Percentiles rank a stretch among this genome's conserved stretches.
Evolutionary conservation across 2,329 filamentous ascomycete genomes (phyloP).

Genomic region (Xylaria sp.): DNA sequence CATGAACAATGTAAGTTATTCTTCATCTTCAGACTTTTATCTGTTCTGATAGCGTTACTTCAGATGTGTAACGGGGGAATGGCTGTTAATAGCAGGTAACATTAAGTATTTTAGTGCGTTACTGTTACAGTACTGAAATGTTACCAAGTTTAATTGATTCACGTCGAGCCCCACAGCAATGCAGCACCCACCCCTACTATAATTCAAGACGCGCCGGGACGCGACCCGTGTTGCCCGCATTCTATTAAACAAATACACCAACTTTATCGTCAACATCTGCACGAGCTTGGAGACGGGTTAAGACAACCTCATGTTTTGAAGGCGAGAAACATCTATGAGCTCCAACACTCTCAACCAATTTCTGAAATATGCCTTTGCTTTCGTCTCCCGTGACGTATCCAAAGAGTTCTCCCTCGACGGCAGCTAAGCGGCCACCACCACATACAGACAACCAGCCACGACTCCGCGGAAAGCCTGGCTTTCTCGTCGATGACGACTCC

Average conservation of each 20-base stretch:
- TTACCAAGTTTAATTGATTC: slow-evolving; percentile 11
- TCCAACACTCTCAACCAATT: slow-evolving; percentile 32
- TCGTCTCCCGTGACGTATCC: slow-evolving; percentile 70
- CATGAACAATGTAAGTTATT: too few species aligned
- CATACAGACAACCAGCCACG: slow-evolving; percentile 49
- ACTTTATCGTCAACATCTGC: slow-evolving; percentile 7
- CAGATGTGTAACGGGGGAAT: too few species aligned
- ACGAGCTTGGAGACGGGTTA: neutral
- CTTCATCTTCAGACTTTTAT: too few species aligned
- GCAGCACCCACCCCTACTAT: neutral
- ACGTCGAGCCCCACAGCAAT: slow-evolving; percentile 23
- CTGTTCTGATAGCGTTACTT: too few species aligned
- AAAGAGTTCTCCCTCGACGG: slow-evolving; percentile 57
- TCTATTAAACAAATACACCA: slow-evolving; percentile 21
- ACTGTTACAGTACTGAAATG: neutral
- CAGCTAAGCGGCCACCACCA: slow-evolving; percentile 53
- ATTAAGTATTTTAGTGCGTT: too few species aligned
- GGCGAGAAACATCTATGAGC: neutral
- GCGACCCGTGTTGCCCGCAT: slow-evolving; percentile 34
- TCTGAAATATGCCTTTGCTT: slow-evolving; percentile 64
- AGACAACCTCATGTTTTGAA: neutral
- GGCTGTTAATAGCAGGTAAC: too few species aligned
- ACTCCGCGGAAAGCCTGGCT: slow-evolving; percentile 55
- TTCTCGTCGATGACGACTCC: slow-evolving; percentile 58
- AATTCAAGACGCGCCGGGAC: slow-evolving; percentile 33